These are phyloP conservation scores for Jackrogersella multiformis DNA, from an alignment of 495 filamentous ascomycete species.

Conservation along the genomic window DNA sequence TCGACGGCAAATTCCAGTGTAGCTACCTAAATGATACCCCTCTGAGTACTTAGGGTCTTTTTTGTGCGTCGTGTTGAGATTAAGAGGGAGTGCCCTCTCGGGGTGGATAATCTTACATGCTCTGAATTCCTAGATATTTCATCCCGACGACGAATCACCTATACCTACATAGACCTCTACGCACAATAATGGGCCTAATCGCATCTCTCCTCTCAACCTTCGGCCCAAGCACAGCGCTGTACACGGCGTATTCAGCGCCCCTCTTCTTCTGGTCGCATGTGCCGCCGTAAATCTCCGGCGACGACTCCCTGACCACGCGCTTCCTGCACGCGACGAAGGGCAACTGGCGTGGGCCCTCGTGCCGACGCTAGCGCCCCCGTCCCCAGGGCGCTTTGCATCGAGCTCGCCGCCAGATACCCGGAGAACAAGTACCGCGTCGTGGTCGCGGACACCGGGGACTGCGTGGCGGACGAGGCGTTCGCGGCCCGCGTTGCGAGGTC, in stretches of 20 bases:
- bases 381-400: constrained; percentile 55
- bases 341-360: constrained; percentile 64
- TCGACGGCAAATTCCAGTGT: no score
- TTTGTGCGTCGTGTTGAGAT: no score
- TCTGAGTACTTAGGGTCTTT: no score
- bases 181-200: constrained; percentile 9
- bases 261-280: not conserved
- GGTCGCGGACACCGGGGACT: constrained; percentile 27
- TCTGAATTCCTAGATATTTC: no score
- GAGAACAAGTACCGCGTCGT: constrained; percentile 38
- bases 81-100: no score
- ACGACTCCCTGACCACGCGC: constrained; percentile 13
- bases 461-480: constrained; percentile 1
- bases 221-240: constrained; percentile 5
- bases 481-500: constrained; percentile 13
- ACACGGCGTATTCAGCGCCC: not conserved
- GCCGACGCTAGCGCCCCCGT: constrained; percentile 66
- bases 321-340: constrained; percentile 39
- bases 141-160: not conserved
- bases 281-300: not conserved
- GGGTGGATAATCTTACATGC: no score
- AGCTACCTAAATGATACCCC: no score
- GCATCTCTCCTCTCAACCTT: constrained; percentile 5
- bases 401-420: constrained; percentile 47
- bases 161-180: not conserved